phyloP scores from a whole-genome alignment of 768 basidiomycete genomes.

The Pleurotus cornucopiae region DNA sequence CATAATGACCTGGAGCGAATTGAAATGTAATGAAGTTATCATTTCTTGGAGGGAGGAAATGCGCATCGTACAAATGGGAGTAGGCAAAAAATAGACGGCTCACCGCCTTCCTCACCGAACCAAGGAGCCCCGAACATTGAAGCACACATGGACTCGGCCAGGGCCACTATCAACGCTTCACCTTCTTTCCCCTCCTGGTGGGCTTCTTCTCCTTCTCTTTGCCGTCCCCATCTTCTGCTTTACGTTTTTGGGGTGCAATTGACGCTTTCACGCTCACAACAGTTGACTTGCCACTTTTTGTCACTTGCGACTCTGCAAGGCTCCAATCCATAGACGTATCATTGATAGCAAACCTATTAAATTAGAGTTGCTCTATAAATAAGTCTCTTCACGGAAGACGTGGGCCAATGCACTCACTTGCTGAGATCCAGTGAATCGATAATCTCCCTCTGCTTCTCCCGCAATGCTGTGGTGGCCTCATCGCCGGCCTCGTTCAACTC shows the following conservation, averaged over 20 bases:
- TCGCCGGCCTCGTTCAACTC: constrained; percentile 79
- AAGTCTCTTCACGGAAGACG: not conserved
- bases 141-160: not conserved
- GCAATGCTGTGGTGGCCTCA: constrained; percentile 59
- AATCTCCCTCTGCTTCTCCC: constrained; percentile 82
- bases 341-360: constrained; percentile 63
- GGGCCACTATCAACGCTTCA: constrained; percentile 28
- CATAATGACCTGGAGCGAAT: not conserved
- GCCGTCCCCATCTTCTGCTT: constrained; percentile 34
- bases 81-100: too few species aligned
- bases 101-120: not conserved
- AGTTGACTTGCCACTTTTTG: constrained; percentile 51
- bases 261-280: constrained; percentile 71
- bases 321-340: constrained; percentile 70
- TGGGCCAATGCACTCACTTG: constrained; percentile 53
- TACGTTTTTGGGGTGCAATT: constrained; percentile 49
- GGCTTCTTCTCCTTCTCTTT: constrained; percentile 42
- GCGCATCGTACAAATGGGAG: too few species aligned
- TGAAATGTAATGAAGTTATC: too few species aligned
- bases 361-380: constrained; percentile 14
- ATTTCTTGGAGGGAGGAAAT: too few species aligned
- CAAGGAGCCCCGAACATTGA: not conserved
- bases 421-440: constrained; percentile 83
- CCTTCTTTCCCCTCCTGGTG: constrained; percentile 44
- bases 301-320: constrained; percentile 69